These are phyloP conservation scores for Striga asiatica DNA, from an alignment of 257 asterid species.

Conservation along the genomic window DNA sequence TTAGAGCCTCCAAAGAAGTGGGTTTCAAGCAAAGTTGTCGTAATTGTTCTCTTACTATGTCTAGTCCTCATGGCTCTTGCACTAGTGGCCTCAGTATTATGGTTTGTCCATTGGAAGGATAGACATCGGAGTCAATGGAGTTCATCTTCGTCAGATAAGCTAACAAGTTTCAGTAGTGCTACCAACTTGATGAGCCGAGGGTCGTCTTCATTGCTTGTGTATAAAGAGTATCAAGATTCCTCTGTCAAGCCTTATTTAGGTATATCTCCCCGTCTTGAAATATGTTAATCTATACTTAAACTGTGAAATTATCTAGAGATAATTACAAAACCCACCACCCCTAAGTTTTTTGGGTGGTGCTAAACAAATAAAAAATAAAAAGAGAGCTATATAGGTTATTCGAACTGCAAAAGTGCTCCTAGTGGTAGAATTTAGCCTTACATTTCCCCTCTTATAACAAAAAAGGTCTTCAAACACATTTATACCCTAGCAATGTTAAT, in stretches of 20 bases:
- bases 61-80: conserved; percentile 40
- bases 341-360: too few relatives aligned
- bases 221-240: conserved; percentile 26
- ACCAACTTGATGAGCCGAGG: conserved; percentile 53
- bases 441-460: too few relatives aligned
- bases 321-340: too few relatives aligned
- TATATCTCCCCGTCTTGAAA: conserved; percentile 7
- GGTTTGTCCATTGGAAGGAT: conserved; percentile 39
- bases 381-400: too few relatives aligned
- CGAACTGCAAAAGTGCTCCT: too few relatives aligned
- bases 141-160: conserved; percentile 51
- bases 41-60: conserved; percentile 46
- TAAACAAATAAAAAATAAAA: too few relatives aligned
- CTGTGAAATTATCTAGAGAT: too few relatives aligned
- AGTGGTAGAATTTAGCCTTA: too few relatives aligned
- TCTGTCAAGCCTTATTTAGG: conserved; percentile 36
- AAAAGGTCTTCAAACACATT: too few relatives aligned
- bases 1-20: conserved; percentile 26
- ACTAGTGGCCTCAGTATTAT: conserved; percentile 35
- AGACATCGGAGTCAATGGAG: conserved; percentile 33
- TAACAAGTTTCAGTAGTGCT: conserved; percentile 47
- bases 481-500: too few relatives aligned
- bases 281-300: too few relatives aligned
- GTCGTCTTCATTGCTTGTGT: conserved; percentile 29
- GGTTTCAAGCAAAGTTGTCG: conserved; percentile 32